These are phyloP conservation scores for Penicillium arizonense DNA, from an alignment of 495 filamentous ascomycete genomes.

Conservation along the genomic window DNA sequence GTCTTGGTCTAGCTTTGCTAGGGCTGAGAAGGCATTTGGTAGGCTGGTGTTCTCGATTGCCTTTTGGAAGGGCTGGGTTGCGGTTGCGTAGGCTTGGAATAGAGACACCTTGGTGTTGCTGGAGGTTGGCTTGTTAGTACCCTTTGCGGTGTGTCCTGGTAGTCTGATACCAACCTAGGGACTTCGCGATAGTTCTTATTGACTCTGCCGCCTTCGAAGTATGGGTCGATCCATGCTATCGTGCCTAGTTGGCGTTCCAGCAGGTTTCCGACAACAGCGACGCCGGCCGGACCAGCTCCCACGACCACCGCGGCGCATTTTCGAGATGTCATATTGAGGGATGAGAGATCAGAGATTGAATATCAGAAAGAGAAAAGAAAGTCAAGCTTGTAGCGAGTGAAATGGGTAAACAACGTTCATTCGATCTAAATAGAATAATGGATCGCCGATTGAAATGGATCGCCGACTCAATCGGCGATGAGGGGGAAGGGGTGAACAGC, in stretches of 20 bases:
- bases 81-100: constrained; percentile 51
- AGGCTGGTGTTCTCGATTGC: constrained; percentile 42
- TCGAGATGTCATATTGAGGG: constrained; percentile 30
- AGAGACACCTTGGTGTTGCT: constrained; percentile 52
- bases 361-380: neutral
- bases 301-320: constrained; percentile 54
- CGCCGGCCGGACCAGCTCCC: constrained; percentile 55
- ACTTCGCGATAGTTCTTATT: constrained; percentile 56
- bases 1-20: constrained; percentile 52
- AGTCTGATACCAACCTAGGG: constrained; percentile 41
- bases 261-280: constrained; percentile 56
- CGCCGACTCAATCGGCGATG: constrained; percentile 1
- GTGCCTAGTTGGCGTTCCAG: constrained; percentile 49
- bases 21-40: constrained; percentile 51
- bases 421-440: constrained; percentile 20
- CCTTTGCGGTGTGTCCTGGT: neutral
- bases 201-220: constrained; percentile 51
- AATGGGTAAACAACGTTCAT: constrained; percentile 17
- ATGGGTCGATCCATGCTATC: constrained; percentile 55
- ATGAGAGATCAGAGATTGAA: neutral
- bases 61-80: constrained; percentile 45
- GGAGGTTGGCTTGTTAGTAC: constrained; percentile 11
- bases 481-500: neutral
- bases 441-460: constrained; percentile 5
- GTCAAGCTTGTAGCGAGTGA: constrained; percentile 3